These are phyloP conservation scores for Iris macrosiphon DNA, from an alignment of 106 monocot genomes.

Conservation along the genomic window DNA sequence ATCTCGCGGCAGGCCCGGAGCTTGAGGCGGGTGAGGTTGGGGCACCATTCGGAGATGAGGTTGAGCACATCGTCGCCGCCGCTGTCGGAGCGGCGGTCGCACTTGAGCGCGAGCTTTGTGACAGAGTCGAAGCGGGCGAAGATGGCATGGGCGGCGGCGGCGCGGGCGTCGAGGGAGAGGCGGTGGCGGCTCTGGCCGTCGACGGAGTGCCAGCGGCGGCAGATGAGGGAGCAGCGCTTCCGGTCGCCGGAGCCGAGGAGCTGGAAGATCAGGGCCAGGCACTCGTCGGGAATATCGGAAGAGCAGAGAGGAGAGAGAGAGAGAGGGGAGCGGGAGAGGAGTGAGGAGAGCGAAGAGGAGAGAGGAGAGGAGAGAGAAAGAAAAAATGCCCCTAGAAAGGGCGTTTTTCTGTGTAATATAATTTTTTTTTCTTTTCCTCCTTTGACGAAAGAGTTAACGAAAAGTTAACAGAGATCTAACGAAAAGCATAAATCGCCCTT, in stretches of 20 bases:
- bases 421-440: too few relatives aligned
- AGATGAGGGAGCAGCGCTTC: conserved; percentile 79
- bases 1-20: conserved; percentile 62
- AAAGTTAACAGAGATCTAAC: too few relatives aligned
- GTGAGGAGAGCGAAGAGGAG: too few relatives aligned
- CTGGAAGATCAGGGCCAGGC: conserved; percentile 64
- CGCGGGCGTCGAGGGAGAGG: conserved; percentile 62
- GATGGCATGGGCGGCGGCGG: conserved; percentile 23
- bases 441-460: too few relatives aligned
- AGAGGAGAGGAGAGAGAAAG: too few relatives aligned
- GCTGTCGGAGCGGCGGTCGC: conserved; percentile 55
- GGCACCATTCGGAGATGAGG: conserved; percentile 32
- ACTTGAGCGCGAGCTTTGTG: conserved; percentile 61
- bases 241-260: conserved; percentile 54
- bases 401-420: too few relatives aligned
- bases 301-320: too few relatives aligned
- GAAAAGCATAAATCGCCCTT: too few relatives aligned
- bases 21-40: conserved; percentile 66
- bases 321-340: too few relatives aligned
- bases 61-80: conserved; percentile 55
- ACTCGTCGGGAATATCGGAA: conserved; percentile 73
- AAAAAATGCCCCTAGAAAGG: too few relatives aligned
- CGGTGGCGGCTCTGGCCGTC: conserved; percentile 65
- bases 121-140: conserved; percentile 38
- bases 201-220: conserved; percentile 55